phyloP scores from a whole-genome alignment of 768 basidiomycete genomes.

The Suillus fuscotomentosus region DNA sequence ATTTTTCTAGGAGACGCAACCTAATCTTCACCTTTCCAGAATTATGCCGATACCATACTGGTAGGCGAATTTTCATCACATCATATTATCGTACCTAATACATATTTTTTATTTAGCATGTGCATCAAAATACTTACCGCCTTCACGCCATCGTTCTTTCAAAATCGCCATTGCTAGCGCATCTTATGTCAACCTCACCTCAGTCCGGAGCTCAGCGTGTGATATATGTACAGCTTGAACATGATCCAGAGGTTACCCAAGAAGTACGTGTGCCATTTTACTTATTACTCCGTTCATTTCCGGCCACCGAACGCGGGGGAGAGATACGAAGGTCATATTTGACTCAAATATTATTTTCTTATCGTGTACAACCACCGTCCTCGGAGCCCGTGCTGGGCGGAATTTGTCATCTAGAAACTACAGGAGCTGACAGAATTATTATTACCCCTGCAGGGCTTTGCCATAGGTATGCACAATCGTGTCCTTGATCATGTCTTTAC shows the following conservation, averaged over 20 bases:
- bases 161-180: conserved; percentile 83
- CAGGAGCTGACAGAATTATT: conserved; percentile 17
- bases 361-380: conserved; percentile 14
- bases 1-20: conserved; percentile 11
- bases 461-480: conserved; percentile 51
- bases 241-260: conserved; percentile 79
- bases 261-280: conserved; percentile 56
- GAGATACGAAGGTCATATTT: conserved; percentile 17
- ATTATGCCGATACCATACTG: conserved; percentile 80
- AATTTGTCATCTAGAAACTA: conserved; percentile 10
- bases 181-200: conserved; percentile 82
- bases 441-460: conserved; percentile 56
- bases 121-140: conserved; percentile 70
- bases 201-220: conserved; percentile 62
- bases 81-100: conserved; percentile 9
- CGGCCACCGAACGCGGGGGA: conserved; percentile 25
- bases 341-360: conserved; percentile 15
- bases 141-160: conserved; percentile 86
- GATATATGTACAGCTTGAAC: conserved; percentile 73
- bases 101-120: conserved; percentile 48
- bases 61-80: conserved; percentile 41
- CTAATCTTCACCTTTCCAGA: conserved; percentile 40
- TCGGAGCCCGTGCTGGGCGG: conserved; percentile 22
- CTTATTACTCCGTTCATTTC: conserved; percentile 28
- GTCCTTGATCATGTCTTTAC: conserved; percentile 9